These are phyloP conservation scores for Sclerotinia borealis DNA, from an alignment of 2,329 filamentous ascomycete genomes.

Conservation along the genomic window DNA sequence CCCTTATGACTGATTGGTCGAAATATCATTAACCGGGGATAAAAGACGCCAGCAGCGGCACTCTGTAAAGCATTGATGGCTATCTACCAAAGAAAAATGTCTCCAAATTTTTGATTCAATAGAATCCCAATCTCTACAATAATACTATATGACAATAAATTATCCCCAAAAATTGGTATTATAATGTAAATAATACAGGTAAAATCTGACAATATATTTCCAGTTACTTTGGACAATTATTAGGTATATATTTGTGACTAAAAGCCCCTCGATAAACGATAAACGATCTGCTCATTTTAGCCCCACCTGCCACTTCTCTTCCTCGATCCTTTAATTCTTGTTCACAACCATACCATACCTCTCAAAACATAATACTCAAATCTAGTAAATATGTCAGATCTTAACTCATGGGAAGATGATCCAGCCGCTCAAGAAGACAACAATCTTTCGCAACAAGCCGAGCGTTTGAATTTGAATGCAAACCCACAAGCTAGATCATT, in stretches of 20 bases:
- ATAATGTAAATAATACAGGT: no score
- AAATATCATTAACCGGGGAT: slow-evolving; percentile 4
- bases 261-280: slow-evolving; percentile 5
- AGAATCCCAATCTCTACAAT: no score
- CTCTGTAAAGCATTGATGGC: no score
- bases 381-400: slow-evolving; percentile 64
- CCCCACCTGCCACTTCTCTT: slow-evolving; percentile 4
- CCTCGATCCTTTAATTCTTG: not conserved
- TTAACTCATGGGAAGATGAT: slow-evolving; percentile 94
- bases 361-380: not conserved
- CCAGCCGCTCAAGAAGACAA: slow-evolving; percentile 65
- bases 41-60: not conserved
- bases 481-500: slow-evolving; percentile 45
- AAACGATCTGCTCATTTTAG: not conserved
- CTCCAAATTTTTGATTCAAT: no score
- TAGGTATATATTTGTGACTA: not conserved
- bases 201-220: no score
- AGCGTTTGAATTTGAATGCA: slow-evolving; percentile 67
- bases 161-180: no score
- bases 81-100: not conserved
- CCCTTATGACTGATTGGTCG: slow-evolving; percentile 1
- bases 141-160: no score
- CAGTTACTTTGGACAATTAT: not conserved
- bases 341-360: not conserved
- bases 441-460: slow-evolving; percentile 68